Conservation (phyloP, 169 alveolate genomes). For the Besnoitia besnoiti region DNA sequence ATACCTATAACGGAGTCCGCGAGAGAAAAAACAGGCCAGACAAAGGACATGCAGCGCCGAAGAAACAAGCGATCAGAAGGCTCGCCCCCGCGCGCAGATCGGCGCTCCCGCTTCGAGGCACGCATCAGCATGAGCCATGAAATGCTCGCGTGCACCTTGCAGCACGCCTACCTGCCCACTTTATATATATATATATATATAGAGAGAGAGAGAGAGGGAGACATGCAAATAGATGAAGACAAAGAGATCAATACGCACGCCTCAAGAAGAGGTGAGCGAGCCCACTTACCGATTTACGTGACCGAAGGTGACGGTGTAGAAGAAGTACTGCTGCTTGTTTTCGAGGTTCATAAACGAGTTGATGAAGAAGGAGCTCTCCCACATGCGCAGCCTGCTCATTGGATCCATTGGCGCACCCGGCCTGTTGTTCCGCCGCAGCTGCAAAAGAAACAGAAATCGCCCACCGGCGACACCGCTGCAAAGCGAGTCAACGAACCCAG, state of each 20-base stretch:
- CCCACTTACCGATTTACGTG: constrained; percentile 54
- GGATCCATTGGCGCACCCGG: constrained; percentile 58
- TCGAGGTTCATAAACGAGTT: constrained; percentile 64
- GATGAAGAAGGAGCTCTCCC: constrained; percentile 65
- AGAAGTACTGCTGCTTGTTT: constrained; percentile 61
- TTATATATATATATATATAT: no score
- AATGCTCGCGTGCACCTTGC: no score
- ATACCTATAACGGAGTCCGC: no score
- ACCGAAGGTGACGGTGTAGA: constrained; percentile 56
- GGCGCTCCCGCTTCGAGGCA: no score
- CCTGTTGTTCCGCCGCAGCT: constrained; percentile 53
- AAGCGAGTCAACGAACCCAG: neutral
- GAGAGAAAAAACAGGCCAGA: neutral
- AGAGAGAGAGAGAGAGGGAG: neutral
- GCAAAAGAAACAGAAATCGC: neutral
- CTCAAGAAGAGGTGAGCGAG: neutral
- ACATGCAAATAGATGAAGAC: neutral
- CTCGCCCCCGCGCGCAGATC: no score
- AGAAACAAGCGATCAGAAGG: no score
- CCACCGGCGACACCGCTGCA: neutral
- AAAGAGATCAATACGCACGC: neutral
- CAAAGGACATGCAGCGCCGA: neutral
- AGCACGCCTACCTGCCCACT: no score
- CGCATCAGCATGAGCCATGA: no score
- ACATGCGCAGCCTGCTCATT: constrained; percentile 63